Base-by-base conservation (phyloP, 2,329 filamentous ascomycete species). In the Diplodia mutila region DNA sequence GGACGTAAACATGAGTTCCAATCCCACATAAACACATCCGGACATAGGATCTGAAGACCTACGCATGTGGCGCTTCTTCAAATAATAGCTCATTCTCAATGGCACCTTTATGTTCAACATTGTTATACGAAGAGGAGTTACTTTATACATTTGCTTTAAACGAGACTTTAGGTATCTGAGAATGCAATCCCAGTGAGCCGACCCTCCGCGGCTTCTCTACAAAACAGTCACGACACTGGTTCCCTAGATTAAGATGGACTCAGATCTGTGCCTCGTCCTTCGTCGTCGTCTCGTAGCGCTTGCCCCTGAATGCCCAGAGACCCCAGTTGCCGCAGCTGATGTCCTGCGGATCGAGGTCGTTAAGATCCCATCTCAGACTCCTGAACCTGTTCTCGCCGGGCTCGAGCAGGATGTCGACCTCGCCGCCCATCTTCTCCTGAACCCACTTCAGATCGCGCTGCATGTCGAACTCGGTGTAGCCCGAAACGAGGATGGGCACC, bases 271-370 rank as follows among this genome's bases (percentile, higher is more conserved):
- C 73, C 11, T 37, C 46, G 39, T 86, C 82, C 75, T 85, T 88
- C 61, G 78, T 85, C 5, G 85, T 87, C 34, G 90, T 85, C 80
- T 92, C 90, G 71, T 92, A 97, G 88, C 94, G 91, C 88, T 99
- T 99, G 73, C 95, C 95, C 81, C 95, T 88, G 84, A 99, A 99
- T 16, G 91, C 93, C 93, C 96, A 99, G 1, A 97, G 84, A 12
- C 95, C 95, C 93, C 93, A 99, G 80, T 99, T 99, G 66, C 95
- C 94, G 75, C 93, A 96, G 73, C 90, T 97, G 70, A 98, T 85
- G 79, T 98, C 95, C 76, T 96, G 92, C 7, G 94, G 94, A 77
- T 97, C 95, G 71, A 95, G 82, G 76, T 99, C 96, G 75, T 99
- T 97, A 75, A 99, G 80, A 80, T 99, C 96, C 96, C 96, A 99